Evolutionary conservation across 768 basidiomycete species (phyloP).

Genomic region (Trametes cingulata): DNA sequence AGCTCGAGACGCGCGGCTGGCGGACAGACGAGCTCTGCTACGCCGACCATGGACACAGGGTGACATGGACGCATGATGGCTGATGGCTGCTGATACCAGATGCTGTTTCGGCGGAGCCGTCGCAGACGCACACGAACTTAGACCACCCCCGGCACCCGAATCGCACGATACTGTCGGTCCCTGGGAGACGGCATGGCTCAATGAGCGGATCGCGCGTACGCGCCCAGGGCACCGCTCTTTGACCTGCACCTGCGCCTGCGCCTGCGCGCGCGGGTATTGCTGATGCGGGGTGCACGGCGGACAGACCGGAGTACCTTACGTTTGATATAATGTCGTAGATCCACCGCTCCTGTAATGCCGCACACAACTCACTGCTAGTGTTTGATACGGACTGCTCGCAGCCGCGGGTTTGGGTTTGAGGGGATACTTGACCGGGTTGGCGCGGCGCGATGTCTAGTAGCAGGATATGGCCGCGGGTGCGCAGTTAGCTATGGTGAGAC

Average conservation of each 20-base stretch:
- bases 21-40: slow-evolving; percentile 31
- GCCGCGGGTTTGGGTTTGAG: background rate
- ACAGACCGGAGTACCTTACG: slow-evolving; percentile 3
- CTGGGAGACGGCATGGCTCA: background rate
- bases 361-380: slow-evolving; percentile 7
- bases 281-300: background rate
- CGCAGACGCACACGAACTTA: background rate
- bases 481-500: background rate
- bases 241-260: too few relatives aligned
- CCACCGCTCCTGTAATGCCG: background rate
- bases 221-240: background rate
- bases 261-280: background rate
- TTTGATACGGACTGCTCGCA: background rate
- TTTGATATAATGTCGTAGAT: background rate
- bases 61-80: slow-evolving; percentile 22
- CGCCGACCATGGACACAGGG: slow-evolving; percentile 29
- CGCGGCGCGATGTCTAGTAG: background rate
- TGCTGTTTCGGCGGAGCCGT: background rate
- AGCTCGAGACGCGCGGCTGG: slow-evolving; percentile 26
- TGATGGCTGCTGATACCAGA: background rate
- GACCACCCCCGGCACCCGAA: background rate
- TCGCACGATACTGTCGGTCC: slow-evolving; percentile 3
- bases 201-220: background rate
- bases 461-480: background rate
- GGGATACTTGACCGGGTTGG: background rate